Conservation (phyloP, 1,284 basidiomycete genomes). For the Ceratobasidium sp. region DNA sequence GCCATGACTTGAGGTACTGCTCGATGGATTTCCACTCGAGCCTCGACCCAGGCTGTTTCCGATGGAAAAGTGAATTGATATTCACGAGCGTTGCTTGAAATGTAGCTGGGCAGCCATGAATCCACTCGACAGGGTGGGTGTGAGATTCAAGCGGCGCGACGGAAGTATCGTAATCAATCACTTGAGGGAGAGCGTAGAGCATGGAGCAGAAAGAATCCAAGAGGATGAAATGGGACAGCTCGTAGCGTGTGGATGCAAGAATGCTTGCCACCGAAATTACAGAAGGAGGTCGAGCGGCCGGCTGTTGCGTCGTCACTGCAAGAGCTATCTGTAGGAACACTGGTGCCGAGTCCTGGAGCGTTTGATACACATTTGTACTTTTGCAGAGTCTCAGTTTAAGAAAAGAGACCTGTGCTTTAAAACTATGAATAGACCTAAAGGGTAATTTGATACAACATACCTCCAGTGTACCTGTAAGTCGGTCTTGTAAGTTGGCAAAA, state of each 20-base stretch:
- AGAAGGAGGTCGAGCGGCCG: neutral
- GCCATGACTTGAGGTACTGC: neutral
- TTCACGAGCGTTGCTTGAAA: constrained; percentile 16
- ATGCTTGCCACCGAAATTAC: neutral
- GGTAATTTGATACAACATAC: neutral
- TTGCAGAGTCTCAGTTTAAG: neutral
- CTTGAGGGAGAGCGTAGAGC: too few relatives aligned
- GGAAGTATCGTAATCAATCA: constrained; percentile 21
- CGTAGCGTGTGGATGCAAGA: constrained; percentile 3
- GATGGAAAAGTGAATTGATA: constrained; percentile 23
- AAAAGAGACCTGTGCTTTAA: neutral
- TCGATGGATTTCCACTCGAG: constrained; percentile 8
- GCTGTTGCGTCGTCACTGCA: neutral
- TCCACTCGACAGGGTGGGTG: constrained; percentile 6
- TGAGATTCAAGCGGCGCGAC: neutral
- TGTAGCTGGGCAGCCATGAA: constrained; percentile 1
- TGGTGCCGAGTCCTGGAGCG: neutral
- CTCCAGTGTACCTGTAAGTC: constrained; percentile 20
- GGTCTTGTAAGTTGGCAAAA: neutral
- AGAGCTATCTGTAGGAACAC: constrained; percentile 8
- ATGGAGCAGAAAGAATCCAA: constrained; percentile 22
- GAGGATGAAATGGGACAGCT: constrained; percentile 12
- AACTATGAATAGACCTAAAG: neutral
- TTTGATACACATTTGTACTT: neutral
- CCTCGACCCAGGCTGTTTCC: neutral